Evolutionary conservation across 305 asterid species (phyloP), one percentile per base, ranked within the genome.

Genomic region (Plantago rigida): DNA sequence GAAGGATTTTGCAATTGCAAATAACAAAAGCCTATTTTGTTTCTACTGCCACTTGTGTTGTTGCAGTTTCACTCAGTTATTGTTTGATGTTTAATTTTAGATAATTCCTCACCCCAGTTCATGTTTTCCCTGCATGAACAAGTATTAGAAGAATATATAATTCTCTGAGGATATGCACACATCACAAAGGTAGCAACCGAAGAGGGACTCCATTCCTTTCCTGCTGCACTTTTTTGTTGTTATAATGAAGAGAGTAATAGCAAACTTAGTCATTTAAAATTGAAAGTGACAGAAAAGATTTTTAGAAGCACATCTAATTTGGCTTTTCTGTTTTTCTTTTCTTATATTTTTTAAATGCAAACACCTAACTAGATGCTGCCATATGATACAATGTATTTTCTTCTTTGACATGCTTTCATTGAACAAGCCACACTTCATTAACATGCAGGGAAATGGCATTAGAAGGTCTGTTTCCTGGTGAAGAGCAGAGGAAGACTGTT

Each of bases 401-500:
- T 56, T 31, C 36, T 49, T 59, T 56, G 60, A 51, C 60, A 65
- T 66, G 42, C 44, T 46, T 36, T 50, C 47, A 51, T 62, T 28
- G 57, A 56, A 47, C 46, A 69, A 54, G 50, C 47, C 28, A 10
- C 66, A 62, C 69, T 67, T 69, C 58, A 51, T 52, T 61, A 47
- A 69, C 65, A 59, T 49, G 58, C 72, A 93, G 99, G 89, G 99
- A 93, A 77, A 93, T 89, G 90, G 92, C 97, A 63, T 60, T 89
- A 73, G 97, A 85, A 77, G 99, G 95, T 72, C 77, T 93, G 59
- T 85, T 89, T 76, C 99, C 93, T 47, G 96, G 87, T 64, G 96
- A 87, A 81, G 85, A 68, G 65, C 87, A 73, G 65, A 78, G 85
- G 67, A 87, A 75, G 64, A 59, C 80, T 60, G 75, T 60, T 56